Percentiles rank a stretch among this genome's conserved stretches.
These are phyloP conservation scores for Picea abies DNA, from an alignment of 83 land plant species.

Conservation along the genomic window DNA sequence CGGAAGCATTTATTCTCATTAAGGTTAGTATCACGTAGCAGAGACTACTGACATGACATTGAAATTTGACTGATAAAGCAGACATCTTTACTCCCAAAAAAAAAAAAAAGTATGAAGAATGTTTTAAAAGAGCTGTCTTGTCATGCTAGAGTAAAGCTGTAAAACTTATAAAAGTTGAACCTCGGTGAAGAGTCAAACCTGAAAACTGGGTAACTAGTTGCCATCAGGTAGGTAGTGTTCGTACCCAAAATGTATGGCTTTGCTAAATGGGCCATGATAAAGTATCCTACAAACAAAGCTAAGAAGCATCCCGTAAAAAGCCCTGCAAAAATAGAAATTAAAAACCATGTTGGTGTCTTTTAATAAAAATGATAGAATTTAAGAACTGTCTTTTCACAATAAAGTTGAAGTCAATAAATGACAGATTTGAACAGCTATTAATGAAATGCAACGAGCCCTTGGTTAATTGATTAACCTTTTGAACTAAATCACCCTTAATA, in stretches of 20 bases:
- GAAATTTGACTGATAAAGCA: background rate
- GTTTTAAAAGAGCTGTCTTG: background rate
- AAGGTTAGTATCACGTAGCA: background rate
- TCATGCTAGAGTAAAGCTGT: background rate
- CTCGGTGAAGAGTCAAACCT: constrained; percentile 37
- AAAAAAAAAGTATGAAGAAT: background rate
- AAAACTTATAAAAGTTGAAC: background rate
- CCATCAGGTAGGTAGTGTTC: constrained; percentile 52
- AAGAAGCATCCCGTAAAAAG: constrained; percentile 82
- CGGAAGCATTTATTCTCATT: background rate
- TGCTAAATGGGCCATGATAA: constrained; percentile 60
- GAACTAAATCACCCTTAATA: too few relatives aligned
- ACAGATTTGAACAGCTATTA: too few relatives aligned
- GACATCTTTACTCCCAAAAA: background rate
- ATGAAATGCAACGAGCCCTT: too few relatives aligned
- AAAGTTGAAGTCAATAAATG: too few relatives aligned
- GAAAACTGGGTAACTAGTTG: constrained; percentile 74
- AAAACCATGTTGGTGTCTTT: too few relatives aligned
- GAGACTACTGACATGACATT: too few relatives aligned
- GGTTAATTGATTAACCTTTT: too few relatives aligned
- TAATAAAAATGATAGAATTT: too few relatives aligned
- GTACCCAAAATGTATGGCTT: constrained; percentile 38
- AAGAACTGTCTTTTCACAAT: too few relatives aligned
- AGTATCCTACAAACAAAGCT: constrained; percentile 63
- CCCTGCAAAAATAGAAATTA: constrained; percentile 32